These are phyloP conservation scores for Tricholoma matsutake DNA, from an alignment of 768 basidiomycete genomes.

Conservation along the genomic window DNA sequence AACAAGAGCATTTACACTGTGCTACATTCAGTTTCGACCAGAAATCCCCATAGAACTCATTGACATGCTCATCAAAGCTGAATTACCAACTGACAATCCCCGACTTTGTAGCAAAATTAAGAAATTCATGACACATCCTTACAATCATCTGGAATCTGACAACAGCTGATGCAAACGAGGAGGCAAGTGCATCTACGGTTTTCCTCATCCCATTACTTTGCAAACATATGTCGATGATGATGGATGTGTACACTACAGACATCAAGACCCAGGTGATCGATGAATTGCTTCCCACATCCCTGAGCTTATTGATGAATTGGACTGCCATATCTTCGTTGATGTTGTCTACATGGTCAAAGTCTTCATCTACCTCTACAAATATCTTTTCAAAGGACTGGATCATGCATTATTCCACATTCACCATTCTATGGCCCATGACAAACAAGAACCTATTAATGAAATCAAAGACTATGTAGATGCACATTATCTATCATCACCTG, in stretches of 20 bases:
- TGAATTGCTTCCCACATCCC: not conserved
- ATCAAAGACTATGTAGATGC: slow-evolving; percentile 6
- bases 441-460: not conserved
- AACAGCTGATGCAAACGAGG: not conserved
- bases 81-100: not conserved
- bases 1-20: too few relatives aligned
- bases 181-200: slow-evolving; percentile 1
- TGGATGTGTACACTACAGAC: not conserved
- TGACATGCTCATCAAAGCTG: not conserved
- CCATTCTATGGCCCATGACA: not conserved
- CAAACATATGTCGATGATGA: not conserved
- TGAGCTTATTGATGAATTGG: not conserved
- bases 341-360: not conserved
- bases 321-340: slow-evolving; percentile 5
- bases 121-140: slow-evolving; percentile 4
- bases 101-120: not conserved
- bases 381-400: slow-evolving; percentile 9
- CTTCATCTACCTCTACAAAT: slow-evolving; percentile 11
- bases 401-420: not conserved
- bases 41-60: not conserved
- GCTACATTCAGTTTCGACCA: not conserved
- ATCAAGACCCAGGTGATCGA: not conserved
- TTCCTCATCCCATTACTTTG: slow-evolving; percentile 1
- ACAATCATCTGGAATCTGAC: not conserved
- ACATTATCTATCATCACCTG: slow-evolving; percentile 3